Conservation (phyloP, 345 rosid genomes). For the Lenwebbia sp. region DNA sequence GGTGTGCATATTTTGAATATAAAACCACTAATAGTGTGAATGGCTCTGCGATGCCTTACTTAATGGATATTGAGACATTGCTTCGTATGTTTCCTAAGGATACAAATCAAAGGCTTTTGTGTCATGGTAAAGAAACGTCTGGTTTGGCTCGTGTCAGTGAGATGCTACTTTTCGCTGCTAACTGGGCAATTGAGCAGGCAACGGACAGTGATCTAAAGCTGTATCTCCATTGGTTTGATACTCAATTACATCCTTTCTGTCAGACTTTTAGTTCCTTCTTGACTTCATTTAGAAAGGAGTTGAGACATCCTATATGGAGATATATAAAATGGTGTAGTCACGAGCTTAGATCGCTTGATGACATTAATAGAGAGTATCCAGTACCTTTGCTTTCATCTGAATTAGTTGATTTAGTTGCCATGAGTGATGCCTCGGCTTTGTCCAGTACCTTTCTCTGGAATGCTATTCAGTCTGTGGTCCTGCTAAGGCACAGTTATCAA, state of each 20-base stretch:
- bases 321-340: slow-evolving; percentile 24
- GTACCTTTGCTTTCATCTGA: slow-evolving; percentile 56
- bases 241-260: slow-evolving; percentile 30
- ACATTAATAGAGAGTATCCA: slow-evolving; percentile 26
- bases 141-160: slow-evolving; percentile 24
- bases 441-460: slow-evolving; percentile 23
- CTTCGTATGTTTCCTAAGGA: slow-evolving; percentile 31
- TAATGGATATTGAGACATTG: slow-evolving; percentile 25
- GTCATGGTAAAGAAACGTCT: neutral
- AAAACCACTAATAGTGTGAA: slow-evolving; percentile 8
- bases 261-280: slow-evolving; percentile 34
- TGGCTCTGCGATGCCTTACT: slow-evolving; percentile 7
- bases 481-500: slow-evolving; percentile 52
- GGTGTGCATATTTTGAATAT: slow-evolving; percentile 29
- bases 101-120: slow-evolving; percentile 5
- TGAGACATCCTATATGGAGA: slow-evolving; percentile 71
- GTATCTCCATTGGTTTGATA: slow-evolving; percentile 59
- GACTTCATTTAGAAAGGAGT: slow-evolving; percentile 32
- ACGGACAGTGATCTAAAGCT: slow-evolving; percentile 51
- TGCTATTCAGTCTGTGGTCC: slow-evolving; percentile 43
- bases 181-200: slow-evolving; percentile 85
- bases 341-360: slow-evolving; percentile 29
- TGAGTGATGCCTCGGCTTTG: slow-evolving; percentile 14
- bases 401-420: slow-evolving; percentile 35
- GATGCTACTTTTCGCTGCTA: slow-evolving; percentile 60